A percentile compares a stretch with the other conserved stretches of the same genome.
Evolutionary conservation across 2,329 filamentous ascomycete genomes (phyloP).

Genomic region (Alternaria infectoria): DNA sequence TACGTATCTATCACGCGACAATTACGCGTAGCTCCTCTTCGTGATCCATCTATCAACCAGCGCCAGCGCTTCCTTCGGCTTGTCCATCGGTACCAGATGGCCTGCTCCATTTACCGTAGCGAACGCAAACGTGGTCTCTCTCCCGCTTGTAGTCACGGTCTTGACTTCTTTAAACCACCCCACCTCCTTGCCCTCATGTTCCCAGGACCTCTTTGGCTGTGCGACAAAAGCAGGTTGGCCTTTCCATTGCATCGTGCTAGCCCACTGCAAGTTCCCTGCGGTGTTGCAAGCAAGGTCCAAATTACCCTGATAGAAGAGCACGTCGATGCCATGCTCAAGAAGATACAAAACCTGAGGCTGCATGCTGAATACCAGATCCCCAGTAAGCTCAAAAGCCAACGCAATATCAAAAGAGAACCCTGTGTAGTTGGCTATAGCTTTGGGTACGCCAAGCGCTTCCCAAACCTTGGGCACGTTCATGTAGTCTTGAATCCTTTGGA

Average conservation of each 20-base stretch:
- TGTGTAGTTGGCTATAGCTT: slow-evolving; percentile 41
- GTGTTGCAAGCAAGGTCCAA: slow-evolving; percentile 52
- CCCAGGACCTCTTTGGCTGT: slow-evolving; percentile 37
- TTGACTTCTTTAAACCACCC: slow-evolving; percentile 47
- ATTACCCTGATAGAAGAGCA: slow-evolving; percentile 51
- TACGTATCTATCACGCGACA: slow-evolving; percentile 1
- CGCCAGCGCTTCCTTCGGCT: slow-evolving; percentile 39
- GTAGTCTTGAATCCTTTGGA: slow-evolving; percentile 37
- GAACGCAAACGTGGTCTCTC: slow-evolving; percentile 43
- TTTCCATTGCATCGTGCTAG: slow-evolving; percentile 52
- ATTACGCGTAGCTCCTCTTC: slow-evolving; percentile 37
- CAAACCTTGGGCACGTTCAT: slow-evolving; percentile 43
- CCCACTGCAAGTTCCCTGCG: slow-evolving; percentile 49
- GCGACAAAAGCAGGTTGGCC: slow-evolving; percentile 53
- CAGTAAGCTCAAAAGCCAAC: slow-evolving; percentile 36
- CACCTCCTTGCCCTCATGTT: slow-evolving; percentile 28
- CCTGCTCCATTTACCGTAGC: slow-evolving; percentile 50
- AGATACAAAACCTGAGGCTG: slow-evolving; percentile 46
- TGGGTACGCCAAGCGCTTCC: slow-evolving; percentile 42
- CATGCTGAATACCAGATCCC: slow-evolving; percentile 36
- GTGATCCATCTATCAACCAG: slow-evolving; percentile 39
- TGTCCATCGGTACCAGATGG: slow-evolving; percentile 51
- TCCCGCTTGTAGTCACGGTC: slow-evolving; percentile 33
- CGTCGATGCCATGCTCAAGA: slow-evolving; percentile 46
- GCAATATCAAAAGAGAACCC: slow-evolving; percentile 31